These are phyloP conservation scores for Beta lomatogona DNA, from an alignment of 179 eudicot genomes.

Conservation along the genomic window DNA sequence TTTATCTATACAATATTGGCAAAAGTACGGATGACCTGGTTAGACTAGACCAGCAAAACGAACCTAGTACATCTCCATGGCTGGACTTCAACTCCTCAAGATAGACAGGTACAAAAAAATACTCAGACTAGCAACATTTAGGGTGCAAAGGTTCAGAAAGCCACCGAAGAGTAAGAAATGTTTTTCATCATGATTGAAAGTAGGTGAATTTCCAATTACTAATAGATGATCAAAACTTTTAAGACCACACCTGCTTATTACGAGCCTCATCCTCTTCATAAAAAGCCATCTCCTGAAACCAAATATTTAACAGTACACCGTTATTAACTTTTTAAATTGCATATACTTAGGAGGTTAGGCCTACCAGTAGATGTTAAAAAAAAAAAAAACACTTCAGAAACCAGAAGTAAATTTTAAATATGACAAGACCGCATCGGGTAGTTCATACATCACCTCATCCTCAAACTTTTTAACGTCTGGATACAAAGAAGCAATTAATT, in stretches of 20 bases:
- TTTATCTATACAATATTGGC: not conserved
- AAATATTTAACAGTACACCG: constrained; percentile 6
- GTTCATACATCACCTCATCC: constrained; percentile 63
- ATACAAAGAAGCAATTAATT: constrained; percentile 62
- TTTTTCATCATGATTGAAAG: not conserved
- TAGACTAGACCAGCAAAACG: not conserved
- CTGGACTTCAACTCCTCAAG: not conserved
- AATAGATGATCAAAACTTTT: not conserved
- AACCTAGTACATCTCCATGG: not conserved
- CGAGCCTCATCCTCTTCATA: constrained; percentile 53
- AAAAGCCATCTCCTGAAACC: constrained; percentile 54
- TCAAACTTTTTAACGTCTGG: constrained; percentile 81
- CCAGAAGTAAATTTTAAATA: not conserved
- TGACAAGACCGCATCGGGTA: not conserved
- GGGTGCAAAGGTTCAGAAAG: not conserved
- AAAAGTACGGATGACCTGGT: not conserved
- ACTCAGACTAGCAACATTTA: not conserved
- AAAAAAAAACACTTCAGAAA: not conserved
- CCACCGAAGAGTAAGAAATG: not conserved
- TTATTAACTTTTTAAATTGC: not conserved
- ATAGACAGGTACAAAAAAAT: not conserved
- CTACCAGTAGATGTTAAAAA: no score
- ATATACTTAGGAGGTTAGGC: not conserved
- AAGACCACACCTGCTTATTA: constrained; percentile 39
- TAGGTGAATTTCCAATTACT: constrained; percentile 10